Base-by-base conservation (phyloP, 2,329 filamentous ascomycete species). In the Diaporthe destruens region DNA sequence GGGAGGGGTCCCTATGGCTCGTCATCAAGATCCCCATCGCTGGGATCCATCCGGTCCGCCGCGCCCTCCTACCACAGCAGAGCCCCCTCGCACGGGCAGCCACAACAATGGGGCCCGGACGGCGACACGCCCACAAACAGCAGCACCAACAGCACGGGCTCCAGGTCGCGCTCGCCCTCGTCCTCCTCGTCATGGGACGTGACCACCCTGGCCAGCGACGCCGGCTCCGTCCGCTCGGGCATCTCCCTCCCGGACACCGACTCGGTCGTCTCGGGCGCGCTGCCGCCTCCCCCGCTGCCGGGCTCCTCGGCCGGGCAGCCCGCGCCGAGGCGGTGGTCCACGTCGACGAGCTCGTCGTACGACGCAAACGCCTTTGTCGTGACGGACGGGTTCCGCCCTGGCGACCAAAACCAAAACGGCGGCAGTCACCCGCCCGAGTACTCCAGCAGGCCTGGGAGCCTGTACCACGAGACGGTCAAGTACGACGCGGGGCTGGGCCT, bases 341-440 rank as follows among this genome's bases (percentile, higher is more conserved):
- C 69, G n/a, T 75, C 74, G 54, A 75, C 74, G 18, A 71, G 63
- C 61, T 75, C 74, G 51, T 75, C 74, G 6, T 73, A 53, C 25
- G 61, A 75, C 20, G 74, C 74, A 7, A 55, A 67, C 11, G 67
- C 69, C 4, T 72, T 72, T 39, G 4, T 75, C 6, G 69, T 75
- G 16, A 69, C 74, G 29, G 72, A 75, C 16, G 74, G 74, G 25
- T 74, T 72, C 32, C 63, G 53, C 12, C 69, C 68, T 0, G 55
- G n/a, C n/a, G n/a, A n/a, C n/a, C n/a, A n/a, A n/a, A n/a, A n/a
- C n/a, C n/a, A n/a, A n/a, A n/a, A n/a, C n/a, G n/a, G 18, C 2
- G 32, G 12, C 1, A 39, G 57, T 2, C 7, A 12, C 34, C 70
- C 51, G 59, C 72, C 71, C 16, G 55, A 44, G 42, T 72, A 72